These are phyloP conservation scores for Chytriomyces hyalinus DNA, from an alignment of 192 early-diverging fungal species.

Conservation along the genomic window DNA sequence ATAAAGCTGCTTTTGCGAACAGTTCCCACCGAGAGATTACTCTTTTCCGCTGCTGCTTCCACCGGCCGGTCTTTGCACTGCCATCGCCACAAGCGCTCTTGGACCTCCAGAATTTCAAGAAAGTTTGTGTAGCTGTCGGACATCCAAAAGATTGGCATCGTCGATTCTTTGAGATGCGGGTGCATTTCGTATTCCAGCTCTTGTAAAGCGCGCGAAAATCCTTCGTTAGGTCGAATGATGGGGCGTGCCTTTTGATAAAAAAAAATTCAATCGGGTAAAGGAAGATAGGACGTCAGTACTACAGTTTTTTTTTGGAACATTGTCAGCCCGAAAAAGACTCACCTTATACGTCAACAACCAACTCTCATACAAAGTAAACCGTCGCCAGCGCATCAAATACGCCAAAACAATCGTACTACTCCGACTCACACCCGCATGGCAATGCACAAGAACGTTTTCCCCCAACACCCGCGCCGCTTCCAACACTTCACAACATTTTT, in stretches of 20 bases:
- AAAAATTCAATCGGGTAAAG: neutral
- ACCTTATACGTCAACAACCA: constrained; percentile 49
- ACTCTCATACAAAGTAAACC: constrained; percentile 52
- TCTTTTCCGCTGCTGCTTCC: neutral
- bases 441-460: constrained; percentile 51
- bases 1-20: neutral
- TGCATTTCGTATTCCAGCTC: constrained; percentile 42
- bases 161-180: constrained; percentile 21
- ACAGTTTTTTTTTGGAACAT: neutral
- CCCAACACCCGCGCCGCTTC: constrained; percentile 36
- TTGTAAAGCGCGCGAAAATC: constrained; percentile 51
- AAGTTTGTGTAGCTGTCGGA: constrained; percentile 51
- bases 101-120: constrained; percentile 48
- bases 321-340: neutral
- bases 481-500: constrained; percentile 42
- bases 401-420: constrained; percentile 64
- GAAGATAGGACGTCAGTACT: neutral
- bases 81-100: constrained; percentile 18
- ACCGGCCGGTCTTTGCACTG: neutral
- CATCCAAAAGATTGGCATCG: constrained; percentile 52
- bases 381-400: constrained; percentile 55
- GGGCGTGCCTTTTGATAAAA: constrained; percentile 32
- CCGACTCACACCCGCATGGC: constrained; percentile 68
- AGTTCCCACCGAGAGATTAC: neutral
- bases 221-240: constrained; percentile 58